Evolutionary conservation across 441 rosid species (phyloP), one percentile per base, ranked within the genome.

Genomic region (Erysimum pusillum): DNA sequence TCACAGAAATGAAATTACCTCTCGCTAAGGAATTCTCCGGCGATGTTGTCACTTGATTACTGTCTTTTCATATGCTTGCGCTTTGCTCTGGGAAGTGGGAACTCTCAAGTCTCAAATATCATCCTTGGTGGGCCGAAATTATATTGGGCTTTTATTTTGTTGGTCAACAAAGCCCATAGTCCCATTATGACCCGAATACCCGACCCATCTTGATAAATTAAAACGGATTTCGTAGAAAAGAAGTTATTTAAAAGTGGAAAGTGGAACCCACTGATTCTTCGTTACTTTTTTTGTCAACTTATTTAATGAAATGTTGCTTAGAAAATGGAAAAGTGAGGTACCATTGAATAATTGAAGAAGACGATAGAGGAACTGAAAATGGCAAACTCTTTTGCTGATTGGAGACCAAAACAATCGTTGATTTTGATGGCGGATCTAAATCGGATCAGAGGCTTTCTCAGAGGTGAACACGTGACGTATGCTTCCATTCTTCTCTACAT

Each of bases 401-500:
- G 14, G 67, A 45, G 78, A 66, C 69, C 76, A 15, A 48, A 8
- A 7, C 17, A 60, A 39, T 5, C 8, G 45, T 45, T 60, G 67
- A 12, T 59, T 48, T 49, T 67, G 84, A 91, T 94, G 98, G 93
- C 89, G 82, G 97, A 90, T 89, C 93, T 20, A 15, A 48, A n/a
- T 48, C 53, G 84, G 81, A 22, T 68, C 58, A 76, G 70, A 79
- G 72, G 83, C 18, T 57, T 83, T 65, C 36, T 73, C 67, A 83
- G 80, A 80, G 93, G 78, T 62, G 87, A 82, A 77, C 32, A 84
- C 41, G 14, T 80, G 44, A 91, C 96, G 57, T 94, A 94, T 84
- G 86, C 91, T 77, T 94, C 92, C 84, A 85, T 94, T 82, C 78
- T 90, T 79, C 88, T 94, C 65, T 94, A 94, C 74, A 94, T 94